These are phyloP conservation scores for Epichloe sylvatica DNA, from an alignment of 2,329 filamentous ascomycete genomes.

Conservation along the genomic window DNA sequence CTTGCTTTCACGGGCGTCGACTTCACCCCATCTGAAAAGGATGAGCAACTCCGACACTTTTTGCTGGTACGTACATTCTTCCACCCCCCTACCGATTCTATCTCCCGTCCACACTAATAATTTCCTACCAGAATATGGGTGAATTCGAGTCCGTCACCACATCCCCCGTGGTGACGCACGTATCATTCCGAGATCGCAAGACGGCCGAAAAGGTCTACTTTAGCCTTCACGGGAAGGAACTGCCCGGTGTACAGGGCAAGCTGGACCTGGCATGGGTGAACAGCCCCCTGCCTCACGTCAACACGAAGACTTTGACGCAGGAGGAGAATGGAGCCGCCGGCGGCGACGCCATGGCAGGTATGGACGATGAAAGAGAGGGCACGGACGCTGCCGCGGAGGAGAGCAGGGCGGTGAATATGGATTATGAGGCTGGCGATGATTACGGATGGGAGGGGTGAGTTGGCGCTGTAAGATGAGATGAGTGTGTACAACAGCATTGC, in stretches of 20 bases:
- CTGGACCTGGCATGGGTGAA: conserved; percentile 53
- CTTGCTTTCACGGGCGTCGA: conserved; percentile 51
- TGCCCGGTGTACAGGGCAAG: conserved; percentile 47
- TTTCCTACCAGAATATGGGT: conserved; percentile 37
- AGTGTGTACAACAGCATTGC: too few species aligned
- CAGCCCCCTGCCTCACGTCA: conserved; percentile 13
- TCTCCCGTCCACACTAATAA: background rate
- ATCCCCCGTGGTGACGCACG: conserved; percentile 31
- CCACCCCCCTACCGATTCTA: background rate
- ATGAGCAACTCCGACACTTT: conserved; percentile 58
- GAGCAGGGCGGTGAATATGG: conserved; percentile 27
- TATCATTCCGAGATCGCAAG: conserved; percentile 53
- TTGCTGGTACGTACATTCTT: conserved; percentile 42
- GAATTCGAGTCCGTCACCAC: conserved; percentile 47
- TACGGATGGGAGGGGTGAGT: conserved; percentile 23
- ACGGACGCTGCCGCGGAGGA: conserved; percentile 9
- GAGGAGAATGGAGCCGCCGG: background rate
- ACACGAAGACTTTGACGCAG: conserved; percentile 3
- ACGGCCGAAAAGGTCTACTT: conserved; percentile 59
- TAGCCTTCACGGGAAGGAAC: conserved; percentile 38
- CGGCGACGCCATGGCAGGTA: conserved; percentile 15
- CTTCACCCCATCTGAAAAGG: conserved; percentile 46
- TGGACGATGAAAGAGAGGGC: conserved; percentile 12
- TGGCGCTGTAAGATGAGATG: background rate
- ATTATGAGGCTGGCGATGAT: conserved; percentile 37